A percentile compares a stretch with the other conserved stretches of the same genome.
These are phyloP conservation scores for Apiospora rasikravindrae DNA, from an alignment of 2,329 filamentous ascomycete genomes.

Conservation along the genomic window DNA sequence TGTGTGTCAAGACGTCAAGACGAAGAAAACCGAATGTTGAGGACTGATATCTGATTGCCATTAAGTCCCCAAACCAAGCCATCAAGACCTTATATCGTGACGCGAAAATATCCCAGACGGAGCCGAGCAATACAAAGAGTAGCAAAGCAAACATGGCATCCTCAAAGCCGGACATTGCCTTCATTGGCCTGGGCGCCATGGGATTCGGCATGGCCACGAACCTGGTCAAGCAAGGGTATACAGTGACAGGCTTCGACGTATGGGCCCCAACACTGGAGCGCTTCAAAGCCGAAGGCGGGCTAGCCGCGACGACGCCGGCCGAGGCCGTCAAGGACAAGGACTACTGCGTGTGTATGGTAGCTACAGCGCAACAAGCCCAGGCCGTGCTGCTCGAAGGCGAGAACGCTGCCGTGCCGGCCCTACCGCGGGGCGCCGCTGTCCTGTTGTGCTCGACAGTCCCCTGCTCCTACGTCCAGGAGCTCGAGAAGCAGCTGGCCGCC, in stretches of 20 bases:
- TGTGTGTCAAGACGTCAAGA: background rate
- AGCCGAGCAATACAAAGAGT: background rate
- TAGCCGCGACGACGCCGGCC: slow-evolving; percentile 61
- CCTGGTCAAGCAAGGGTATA: slow-evolving; percentile 69
- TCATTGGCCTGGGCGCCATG: slow-evolving; percentile 82
- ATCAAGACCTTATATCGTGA: background rate
- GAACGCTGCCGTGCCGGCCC: slow-evolving; percentile 51
- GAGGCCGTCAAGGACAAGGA: slow-evolving; percentile 64
- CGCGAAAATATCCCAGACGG: background rate
- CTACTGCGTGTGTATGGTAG: slow-evolving; percentile 77
- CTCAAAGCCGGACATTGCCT: slow-evolving; percentile 55
- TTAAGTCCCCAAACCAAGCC: background rate
- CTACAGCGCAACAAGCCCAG: slow-evolving; percentile 72
- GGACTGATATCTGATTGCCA: background rate
- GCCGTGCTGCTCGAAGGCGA: slow-evolving; percentile 66
- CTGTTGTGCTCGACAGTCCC: slow-evolving; percentile 75
- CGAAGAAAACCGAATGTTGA: background rate
- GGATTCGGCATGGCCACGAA: slow-evolving; percentile 82
- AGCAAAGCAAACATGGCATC: background rate
- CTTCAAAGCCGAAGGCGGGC: slow-evolving; percentile 68
- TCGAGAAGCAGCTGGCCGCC: slow-evolving; percentile 61
- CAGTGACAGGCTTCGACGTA: slow-evolving; percentile 74
- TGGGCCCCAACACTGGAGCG: slow-evolving; percentile 69
- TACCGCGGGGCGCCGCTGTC: slow-evolving; percentile 64
- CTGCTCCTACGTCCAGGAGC: slow-evolving; percentile 66